Base-by-base conservation (phyloP, 2,329 filamentous ascomycete species). In the Claviceps cyperi region DNA sequence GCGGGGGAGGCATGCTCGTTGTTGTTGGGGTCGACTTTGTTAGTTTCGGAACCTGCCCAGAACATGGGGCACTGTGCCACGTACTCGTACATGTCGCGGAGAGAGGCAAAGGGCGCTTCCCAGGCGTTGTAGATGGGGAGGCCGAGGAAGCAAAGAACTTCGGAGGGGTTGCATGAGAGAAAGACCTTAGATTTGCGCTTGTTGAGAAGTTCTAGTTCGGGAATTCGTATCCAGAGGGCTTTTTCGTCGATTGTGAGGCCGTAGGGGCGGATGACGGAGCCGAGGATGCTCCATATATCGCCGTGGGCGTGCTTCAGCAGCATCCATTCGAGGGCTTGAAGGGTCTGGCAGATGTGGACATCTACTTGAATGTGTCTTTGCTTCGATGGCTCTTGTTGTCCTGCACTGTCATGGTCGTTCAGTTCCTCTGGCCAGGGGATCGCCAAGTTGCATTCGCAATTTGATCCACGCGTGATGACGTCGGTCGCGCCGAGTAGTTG, bases 251-350 rank as follows among this genome's bases (percentile, higher is more conserved):
- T 67, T 0, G 78, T 84, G 7, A 92, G 73, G 1, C 85, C 85
- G 37, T 79, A 75, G 0, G 74, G 75, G 0, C 81, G 74, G 53
- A 86, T 77, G 8, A 73, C 76, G 17, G 75, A 70, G 5, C 84
- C 83, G 0, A 91, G 60, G 8, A 80, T 61, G 52, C 78, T 83
- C 73, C 81, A 81, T 0, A 80, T 51, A 56, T 91, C 86, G n/a
- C 84, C 83, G 57, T 91, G 86, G 0, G 78, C 75, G 39, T 83
- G 72, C 55, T 78, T 78, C 65, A 89, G 88, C 3, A 78, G 64
- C 38, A 73, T 70, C 84, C 85, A 91, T 32, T 71, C 68, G 54
- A 76, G 72, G 49, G 64, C 57, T 14, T 66, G 59, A 0, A 65
- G 54, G 1, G 63, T 67, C 1, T 58, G 57, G 51, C 73, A 80